Evolutionary conservation across 768 basidiomycete genomes (phyloP), one percentile per base, ranked within the genome.

Genomic region (Podaxis sp.): DNA sequence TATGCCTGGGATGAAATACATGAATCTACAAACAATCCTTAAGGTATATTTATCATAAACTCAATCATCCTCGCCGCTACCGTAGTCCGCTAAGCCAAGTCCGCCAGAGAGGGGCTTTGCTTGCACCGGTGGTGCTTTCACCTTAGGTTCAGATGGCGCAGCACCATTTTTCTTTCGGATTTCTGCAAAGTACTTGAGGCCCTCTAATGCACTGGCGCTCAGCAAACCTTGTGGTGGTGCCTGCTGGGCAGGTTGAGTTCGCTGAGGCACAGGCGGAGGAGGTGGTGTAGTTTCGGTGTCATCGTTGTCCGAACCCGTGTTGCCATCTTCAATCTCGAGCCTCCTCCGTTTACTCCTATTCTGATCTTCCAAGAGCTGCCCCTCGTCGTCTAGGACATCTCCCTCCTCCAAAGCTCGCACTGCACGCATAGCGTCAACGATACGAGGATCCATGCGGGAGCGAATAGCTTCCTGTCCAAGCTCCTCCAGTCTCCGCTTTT

Each of bases 341-440:
- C 33, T 72, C 70, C 26, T 75, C 76, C 8, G 65, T 37, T 76
- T 71, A 55, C 67, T 69, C 66, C 75, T 71, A 65, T 68, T 65
- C 62, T 77, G 66, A 60, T 77, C 67, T 17, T 74, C 71, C 17
- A 76, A 70, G 13, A 75, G 77, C 1, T 78, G 73, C 11, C 72
- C 75, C 5, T 76, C 77, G 10, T 80, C 80, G 8, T 81, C 80
- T 68, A 81, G 64, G 7, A 73, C 70, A 49, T 77, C 83, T 49
- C 92, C 95, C 40, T 96, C 94, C 75, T 99, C 97, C 63, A 99
- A 73, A 11, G 95, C 93, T 46, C 94, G 83, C 22, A 99, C 84
- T 2, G 90, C 80, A 55, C 91, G 82, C 80, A 96, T 90, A 2
- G 95, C 95, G 67, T 96, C 91, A 10, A 97, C 87, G 55, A 98